Evolutionary conservation across 495 filamentous ascomycete species (phyloP), one percentile per base, ranked within the genome.

Genomic region (Penicillium cinerascens): DNA sequence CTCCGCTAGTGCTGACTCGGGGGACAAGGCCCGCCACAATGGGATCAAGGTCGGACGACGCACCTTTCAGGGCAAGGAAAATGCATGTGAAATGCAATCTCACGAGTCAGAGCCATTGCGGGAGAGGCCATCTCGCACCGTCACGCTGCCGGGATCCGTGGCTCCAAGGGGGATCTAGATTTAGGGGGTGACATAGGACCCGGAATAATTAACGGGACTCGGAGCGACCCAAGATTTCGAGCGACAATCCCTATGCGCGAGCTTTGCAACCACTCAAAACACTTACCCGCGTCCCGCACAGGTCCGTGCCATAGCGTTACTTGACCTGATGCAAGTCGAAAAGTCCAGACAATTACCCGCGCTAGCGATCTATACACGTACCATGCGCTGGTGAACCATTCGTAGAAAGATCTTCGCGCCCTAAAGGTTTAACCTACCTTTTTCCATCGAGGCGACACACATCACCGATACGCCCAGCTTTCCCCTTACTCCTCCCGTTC

Each of bases 1-100:
- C 22, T 23, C 21, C 55, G 38, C 56, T 59, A 59, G 56, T 55
- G 52, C 56, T 55, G 56, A 59, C 56, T 55, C 16, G 48, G 52
- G 52, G 35, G 37, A 42, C n/a, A 49, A 47, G 37, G 40, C 48
- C 49, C 47, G 52, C 44, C 42, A 40, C 33, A 29, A 9, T 35
- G 39, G 41, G 37, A 33, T 6, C 25, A 41, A 16, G 29, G 13
- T 3, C 29, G 8, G 29, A 11, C 1, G 13, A 29, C 10, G 4
- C 27, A 29, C 27, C 10, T 11, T 16, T 40, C 36, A 23, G 36
- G 26, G 47, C 13, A n/a, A 16, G 18, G 18, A 16, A 6, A 16
- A 17, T 39, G n/a, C 47, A 42, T 42, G 47, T 49, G 35, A 49
- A 49, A 17, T 29, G 22, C 17, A 40, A 48, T 40, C 38, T 22